Percentiles rank a stretch among this genome's conserved stretches.
Evolutionary conservation across 2,329 filamentous ascomycete species (phyloP).

Genomic region (Ophiognomonia clavigignenti-juglandacearum): DNA sequence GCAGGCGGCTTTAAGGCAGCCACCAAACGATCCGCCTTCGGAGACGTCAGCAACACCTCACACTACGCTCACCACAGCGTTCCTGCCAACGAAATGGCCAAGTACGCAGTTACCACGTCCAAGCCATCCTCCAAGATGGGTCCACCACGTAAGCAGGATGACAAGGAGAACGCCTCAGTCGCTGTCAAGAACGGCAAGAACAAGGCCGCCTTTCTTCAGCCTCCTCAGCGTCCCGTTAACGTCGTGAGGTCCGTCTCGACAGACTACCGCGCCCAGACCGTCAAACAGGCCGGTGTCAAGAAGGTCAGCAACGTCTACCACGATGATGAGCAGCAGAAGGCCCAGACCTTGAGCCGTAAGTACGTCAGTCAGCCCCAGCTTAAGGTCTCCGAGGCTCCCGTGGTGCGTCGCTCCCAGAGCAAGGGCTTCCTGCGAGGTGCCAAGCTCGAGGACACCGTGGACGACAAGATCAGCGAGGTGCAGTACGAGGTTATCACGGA

Average conservation of each 20-base stretch:
- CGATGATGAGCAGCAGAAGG: conserved; percentile 26
- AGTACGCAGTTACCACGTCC: conserved; percentile 23
- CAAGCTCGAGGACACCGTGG: conserved; percentile 18
- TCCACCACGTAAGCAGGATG: conserved; percentile 26
- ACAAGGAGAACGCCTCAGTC: conserved; percentile 38
- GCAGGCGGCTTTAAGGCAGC: conserved; percentile 56
- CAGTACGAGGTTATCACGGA: conserved; percentile 43
- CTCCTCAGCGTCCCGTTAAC: conserved; percentile 27
- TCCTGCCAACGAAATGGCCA: conserved; percentile 28
- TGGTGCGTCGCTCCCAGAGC: conserved; percentile 40
- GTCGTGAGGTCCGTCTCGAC: conserved; percentile 14
- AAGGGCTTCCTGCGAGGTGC: conserved; percentile 27
- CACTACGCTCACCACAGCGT: conserved; percentile 28
- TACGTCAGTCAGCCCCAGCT: conserved; percentile 51
- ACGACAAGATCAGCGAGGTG: conserved; percentile 34
- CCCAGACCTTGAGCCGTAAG: conserved; percentile 31
- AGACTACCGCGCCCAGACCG: conserved; percentile 4
- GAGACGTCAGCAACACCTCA: conserved; percentile 72
- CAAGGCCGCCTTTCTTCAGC: conserved; percentile 34
- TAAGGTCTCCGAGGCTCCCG: conserved; percentile 34
- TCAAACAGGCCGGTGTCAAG: conserved; percentile 17
- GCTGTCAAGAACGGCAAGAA: conserved; percentile 14
- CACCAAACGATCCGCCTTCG: conserved; percentile 74
- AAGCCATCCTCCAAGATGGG: conserved; percentile 25
- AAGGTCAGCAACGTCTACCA: conserved; percentile 23